Percentiles rank a stretch among this genome's conserved stretches.
Evolutionary conservation across 352 stramenopile genomes (phyloP).

Genomic region (Pythium phragmitis): DNA sequence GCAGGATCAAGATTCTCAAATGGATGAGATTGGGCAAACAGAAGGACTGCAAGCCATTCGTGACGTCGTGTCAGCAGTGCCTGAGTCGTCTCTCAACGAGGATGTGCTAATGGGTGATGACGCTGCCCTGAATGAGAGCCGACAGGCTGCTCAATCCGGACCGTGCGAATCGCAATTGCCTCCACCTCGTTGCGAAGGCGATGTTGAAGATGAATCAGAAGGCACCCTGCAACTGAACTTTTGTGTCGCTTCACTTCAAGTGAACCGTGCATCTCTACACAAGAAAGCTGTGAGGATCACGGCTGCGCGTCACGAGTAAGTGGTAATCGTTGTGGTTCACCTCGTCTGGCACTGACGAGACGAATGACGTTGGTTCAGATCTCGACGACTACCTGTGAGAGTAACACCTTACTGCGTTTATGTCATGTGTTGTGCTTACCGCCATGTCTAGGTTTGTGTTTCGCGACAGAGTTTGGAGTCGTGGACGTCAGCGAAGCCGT

Average conservation of each 20-base stretch:
- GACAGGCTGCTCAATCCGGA: not conserved
- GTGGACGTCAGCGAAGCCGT: not conserved
- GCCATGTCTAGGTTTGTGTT: not conserved
- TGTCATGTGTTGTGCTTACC: not conserved
- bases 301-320: conserved; percentile 1
- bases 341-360: not conserved
- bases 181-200: not conserved
- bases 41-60: not conserved
- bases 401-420: not conserved
- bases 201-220: not conserved
- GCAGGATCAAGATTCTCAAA: not conserved
- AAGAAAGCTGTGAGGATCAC: conserved; percentile 3
- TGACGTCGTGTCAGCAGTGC: not conserved
- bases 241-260: conserved; percentile 1
- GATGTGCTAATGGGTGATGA: not conserved
- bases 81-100: not conserved
- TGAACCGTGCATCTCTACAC: not conserved
- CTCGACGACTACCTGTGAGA: not conserved
- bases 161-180: not conserved
- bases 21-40: not conserved
- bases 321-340: not conserved
- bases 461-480: not conserved
- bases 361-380: not conserved
- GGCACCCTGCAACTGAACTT: not conserved
- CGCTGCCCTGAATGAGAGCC: not conserved